Base-by-base conservation (phyloP, 345 rosid genomes). In the Lagerstroemia speciosa region DNA sequence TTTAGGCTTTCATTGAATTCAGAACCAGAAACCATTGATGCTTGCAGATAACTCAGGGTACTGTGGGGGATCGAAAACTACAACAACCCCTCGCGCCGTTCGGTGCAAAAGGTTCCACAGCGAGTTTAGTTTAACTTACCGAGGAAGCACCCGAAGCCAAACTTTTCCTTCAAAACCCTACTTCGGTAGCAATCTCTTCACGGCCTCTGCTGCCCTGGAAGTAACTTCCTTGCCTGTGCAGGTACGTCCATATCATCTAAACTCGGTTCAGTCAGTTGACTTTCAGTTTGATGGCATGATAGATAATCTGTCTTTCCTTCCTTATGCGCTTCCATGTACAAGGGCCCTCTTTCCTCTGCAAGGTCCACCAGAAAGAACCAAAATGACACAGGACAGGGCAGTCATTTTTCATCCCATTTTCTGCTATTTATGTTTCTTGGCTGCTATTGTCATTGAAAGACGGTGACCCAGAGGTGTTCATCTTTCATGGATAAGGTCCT, bases 21-120 rank as follows among this genome's bases (percentile, higher is more conserved):
- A 6, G 20, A 52, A 52, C 27, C 57, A 20, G 16, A 52, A 52
- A 20, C 22, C 9, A 20, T 22, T 26, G 27, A 26, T 52, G 57
- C 57, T 61, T 30, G 33, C 30, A 60, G 66, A 52, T 32, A 60
- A 46, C 50, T 53, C 24, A 29, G 66, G 40, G 33, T 69, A 33
- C 0, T 41, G 48, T 60, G 72, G 66, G 72, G 72, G 17, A 60
- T 69, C 43, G 31, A 31, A 45, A 22, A 41, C 17, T 26, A 60
- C 66, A n/a, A 60, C 64, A 6, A 30, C 55, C 0, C 48, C 50
- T 69, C 29, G 64, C 55, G 30, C 43, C 43, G 11, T 62, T 3
- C 15, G 58, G 72, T 17, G 40, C 0, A 16, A 10, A 9, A 24
- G 40, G 3, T 61, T 61, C 72, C 24, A 41, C 8, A 12, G 64